Conservation (phyloP, 164 flowering plant species). For the Protea cynaroides region DNA sequence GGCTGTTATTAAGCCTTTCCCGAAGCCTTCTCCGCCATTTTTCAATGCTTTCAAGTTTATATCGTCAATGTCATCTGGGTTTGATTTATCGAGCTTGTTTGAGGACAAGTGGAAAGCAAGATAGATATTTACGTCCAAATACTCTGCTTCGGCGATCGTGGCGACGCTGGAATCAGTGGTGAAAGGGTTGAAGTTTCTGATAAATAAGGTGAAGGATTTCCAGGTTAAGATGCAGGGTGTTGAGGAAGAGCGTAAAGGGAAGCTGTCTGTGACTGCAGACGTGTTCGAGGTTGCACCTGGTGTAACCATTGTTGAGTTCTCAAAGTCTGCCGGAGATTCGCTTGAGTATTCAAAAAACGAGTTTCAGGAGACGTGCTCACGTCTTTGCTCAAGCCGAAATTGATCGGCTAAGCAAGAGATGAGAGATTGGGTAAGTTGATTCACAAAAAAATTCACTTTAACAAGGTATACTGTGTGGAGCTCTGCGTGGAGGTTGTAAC, state of each 20-base stretch:
- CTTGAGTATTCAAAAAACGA: too few species aligned
- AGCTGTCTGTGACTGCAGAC: constrained; percentile 63
- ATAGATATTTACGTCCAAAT: constrained; percentile 59
- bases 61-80: constrained; percentile 80
- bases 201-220: constrained; percentile 41
- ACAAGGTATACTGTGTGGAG: too few species aligned
- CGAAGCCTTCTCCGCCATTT: constrained; percentile 34
- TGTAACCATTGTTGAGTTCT: constrained; percentile 59
- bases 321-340: constrained; percentile 64
- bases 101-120: constrained; percentile 42
- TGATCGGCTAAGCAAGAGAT: too few species aligned
- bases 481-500: too few species aligned
- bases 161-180: constrained; percentile 49
- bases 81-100: constrained; percentile 67
- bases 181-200: constrained; percentile 38
- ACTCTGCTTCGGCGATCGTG: constrained; percentile 47
- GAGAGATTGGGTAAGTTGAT: too few species aligned
- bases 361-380: too few species aligned
- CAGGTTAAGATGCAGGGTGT: constrained; percentile 49
- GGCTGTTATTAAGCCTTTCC: neutral
- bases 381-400: too few species aligned
- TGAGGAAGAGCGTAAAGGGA: constrained; percentile 63
- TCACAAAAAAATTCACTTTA: too few species aligned
- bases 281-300: constrained; percentile 74
- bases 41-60: constrained; percentile 80